phyloP scores from a whole-genome alignment of 2,329 filamentous ascomycete species.

The Alternaria sp. region DNA sequence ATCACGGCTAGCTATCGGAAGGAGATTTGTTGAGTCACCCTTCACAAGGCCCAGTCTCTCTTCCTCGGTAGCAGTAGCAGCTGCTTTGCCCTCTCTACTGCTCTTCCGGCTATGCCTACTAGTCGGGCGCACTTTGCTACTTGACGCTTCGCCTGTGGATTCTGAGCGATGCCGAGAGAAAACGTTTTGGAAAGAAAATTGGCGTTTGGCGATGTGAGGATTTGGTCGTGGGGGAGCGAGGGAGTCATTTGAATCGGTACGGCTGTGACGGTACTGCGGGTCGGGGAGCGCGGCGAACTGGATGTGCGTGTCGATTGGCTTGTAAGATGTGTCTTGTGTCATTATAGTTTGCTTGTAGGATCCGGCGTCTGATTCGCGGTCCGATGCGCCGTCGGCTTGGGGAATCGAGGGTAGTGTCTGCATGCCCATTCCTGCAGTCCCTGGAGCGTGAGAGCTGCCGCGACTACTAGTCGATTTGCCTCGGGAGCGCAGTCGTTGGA shows the following conservation, averaged over 20 bases:
- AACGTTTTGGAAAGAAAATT: constrained; percentile 92
- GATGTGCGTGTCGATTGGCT: constrained; percentile 44
- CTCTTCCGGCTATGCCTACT: constrained; percentile 40
- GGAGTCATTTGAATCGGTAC: constrained; percentile 51
- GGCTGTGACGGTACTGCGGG: constrained; percentile 40
- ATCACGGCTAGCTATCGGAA: constrained; percentile 35
- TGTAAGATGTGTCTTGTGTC: constrained; percentile 58
- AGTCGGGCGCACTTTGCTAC: constrained; percentile 24
- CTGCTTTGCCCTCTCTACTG: constrained; percentile 47
- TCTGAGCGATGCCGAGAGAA: constrained; percentile 62
- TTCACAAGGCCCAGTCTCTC: constrained; percentile 83
- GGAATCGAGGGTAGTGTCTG: constrained; percentile 29
- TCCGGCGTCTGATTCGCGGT: constrained; percentile 48
- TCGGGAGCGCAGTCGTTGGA: constrained; percentile 43
- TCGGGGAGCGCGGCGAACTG: constrained; percentile 55
- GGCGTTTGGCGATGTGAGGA: constrained; percentile 66
- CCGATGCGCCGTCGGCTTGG: constrained; percentile 28
- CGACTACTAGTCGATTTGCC: constrained; percentile 43
- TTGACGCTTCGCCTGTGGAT: constrained; percentile 30
- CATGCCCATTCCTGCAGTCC: constrained; percentile 27
- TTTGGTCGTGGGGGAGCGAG: constrained; percentile 63
- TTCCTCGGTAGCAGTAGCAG: constrained; percentile 72
- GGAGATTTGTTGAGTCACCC: constrained; percentile 61
- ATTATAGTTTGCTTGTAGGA: constrained; percentile 54
- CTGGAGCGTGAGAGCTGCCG: constrained; percentile 18